Evolutionary conservation across 2,329 filamentous ascomycete genomes (phyloP).

Genomic region (Aspergillus eucalypticola): DNA sequence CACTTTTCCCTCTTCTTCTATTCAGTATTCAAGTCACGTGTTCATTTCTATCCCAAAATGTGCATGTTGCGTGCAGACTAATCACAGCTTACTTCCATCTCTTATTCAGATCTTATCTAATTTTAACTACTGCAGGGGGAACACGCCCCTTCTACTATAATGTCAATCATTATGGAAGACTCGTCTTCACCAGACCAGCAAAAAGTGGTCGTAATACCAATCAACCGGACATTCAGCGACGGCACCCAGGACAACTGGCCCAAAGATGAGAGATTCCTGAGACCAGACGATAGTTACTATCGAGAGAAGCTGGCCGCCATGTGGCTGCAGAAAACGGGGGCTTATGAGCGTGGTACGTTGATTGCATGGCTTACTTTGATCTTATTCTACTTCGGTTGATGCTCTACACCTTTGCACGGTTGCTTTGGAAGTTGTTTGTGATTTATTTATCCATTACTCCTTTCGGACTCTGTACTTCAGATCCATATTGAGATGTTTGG

Average conservation of each 20-base stretch:
- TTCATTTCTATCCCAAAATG: neutral
- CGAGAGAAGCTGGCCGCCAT: conserved; percentile 48
- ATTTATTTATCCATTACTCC: neutral
- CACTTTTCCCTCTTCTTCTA: neutral
- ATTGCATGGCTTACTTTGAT: conserved; percentile 1
- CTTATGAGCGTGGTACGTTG: conserved; percentile 38
- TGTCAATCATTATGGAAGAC: conserved; percentile 7
- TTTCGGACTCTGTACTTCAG: neutral
- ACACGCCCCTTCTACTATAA: neutral
- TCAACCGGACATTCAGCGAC: conserved; percentile 41
- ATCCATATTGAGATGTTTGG: neutral
- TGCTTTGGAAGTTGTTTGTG: neutral
- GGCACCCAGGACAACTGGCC: conserved; percentile 42
- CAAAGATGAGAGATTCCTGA: conserved; percentile 31
- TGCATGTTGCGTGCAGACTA: neutral
- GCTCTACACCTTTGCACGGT: too few species aligned
- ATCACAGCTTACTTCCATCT: neutral
- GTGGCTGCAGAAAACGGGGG: conserved; percentile 51
- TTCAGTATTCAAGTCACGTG: neutral
- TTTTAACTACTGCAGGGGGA: neutral
- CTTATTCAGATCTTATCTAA: neutral
- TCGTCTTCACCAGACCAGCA: conserved; percentile 17
- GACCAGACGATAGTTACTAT: conserved; percentile 47
- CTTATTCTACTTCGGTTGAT: neutral
- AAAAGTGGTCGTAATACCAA: conserved; percentile 32